Conservation (phyloP, 805 yeast species). For the Lachancea nothofagi region DNA sequence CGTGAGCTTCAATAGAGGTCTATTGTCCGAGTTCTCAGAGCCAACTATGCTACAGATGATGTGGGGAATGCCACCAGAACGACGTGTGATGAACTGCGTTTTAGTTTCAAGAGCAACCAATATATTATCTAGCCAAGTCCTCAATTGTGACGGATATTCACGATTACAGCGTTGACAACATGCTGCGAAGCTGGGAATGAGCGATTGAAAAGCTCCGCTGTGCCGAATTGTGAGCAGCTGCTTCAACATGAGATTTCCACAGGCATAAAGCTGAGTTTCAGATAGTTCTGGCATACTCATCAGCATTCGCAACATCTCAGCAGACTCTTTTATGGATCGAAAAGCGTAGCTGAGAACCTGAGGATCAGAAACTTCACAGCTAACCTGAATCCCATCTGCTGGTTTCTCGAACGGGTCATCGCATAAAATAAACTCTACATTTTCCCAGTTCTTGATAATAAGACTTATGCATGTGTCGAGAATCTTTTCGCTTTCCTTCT, state of each 20-base stretch:
- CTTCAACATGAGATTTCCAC: slow-evolving; percentile 52
- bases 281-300: slow-evolving; percentile 33
- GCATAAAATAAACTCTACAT: slow-evolving; percentile 43
- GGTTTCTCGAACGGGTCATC: slow-evolving; percentile 70
- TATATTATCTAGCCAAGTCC: slow-evolving; percentile 55
- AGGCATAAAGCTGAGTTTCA: slow-evolving; percentile 19
- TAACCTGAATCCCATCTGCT: slow-evolving; percentile 13
- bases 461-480: slow-evolving; percentile 14
- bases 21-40: slow-evolving; percentile 37
- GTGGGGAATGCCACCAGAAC: slow-evolving; percentile 90
- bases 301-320: slow-evolving; percentile 46
- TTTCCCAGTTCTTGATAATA: slow-evolving; percentile 31
- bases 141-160: slow-evolving; percentile 38
- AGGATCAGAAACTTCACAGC: slow-evolving; percentile 38
- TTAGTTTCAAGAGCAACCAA: slow-evolving; percentile 46
- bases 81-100: slow-evolving; percentile 70
- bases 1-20: slow-evolving; percentile 43
- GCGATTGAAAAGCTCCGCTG: slow-evolving; percentile 87
- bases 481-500: background rate
- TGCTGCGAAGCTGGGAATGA: slow-evolving; percentile 71
- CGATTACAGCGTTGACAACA: slow-evolving; percentile 55
- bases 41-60: slow-evolving; percentile 70
- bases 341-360: slow-evolving; percentile 64
- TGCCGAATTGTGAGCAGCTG: slow-evolving; percentile 76
- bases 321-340: slow-evolving; percentile 77